phyloP scores from a whole-genome alignment of 257 asterid genomes.

The Solanum raphanifolium region DNA sequence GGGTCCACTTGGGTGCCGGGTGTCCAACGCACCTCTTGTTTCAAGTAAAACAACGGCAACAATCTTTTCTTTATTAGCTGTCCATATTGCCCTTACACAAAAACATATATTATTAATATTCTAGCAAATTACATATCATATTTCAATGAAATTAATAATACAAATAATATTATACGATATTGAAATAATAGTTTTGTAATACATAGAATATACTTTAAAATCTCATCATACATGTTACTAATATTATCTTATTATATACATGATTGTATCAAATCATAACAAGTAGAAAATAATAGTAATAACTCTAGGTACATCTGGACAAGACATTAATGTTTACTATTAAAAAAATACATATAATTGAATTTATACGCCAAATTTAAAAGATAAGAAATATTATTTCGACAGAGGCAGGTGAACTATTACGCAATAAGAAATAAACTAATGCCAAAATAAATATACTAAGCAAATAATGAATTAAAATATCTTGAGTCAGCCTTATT shows the following conservation, averaged over 20 bases:
- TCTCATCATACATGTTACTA: not conserved
- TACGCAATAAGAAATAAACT: too few species aligned
- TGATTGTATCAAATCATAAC: not conserved
- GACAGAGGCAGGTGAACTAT: too few species aligned
- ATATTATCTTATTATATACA: not conserved
- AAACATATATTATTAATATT: too few species aligned
- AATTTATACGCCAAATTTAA: too few species aligned
- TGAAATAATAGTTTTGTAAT: not conserved
- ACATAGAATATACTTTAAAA: not conserved
- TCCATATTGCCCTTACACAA: not conserved
- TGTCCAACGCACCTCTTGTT: not conserved
- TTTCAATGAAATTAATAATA: not conserved
- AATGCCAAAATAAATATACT: too few species aligned
- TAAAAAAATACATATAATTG: too few species aligned
- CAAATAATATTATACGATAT: not conserved
- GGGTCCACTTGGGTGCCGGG: not conserved
- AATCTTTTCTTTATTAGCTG: not conserved
- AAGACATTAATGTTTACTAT: not conserved
- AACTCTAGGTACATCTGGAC: not conserved
- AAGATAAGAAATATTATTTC: too few species aligned
- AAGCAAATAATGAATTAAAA: too few species aligned
- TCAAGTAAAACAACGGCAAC: not conserved
- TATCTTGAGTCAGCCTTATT: too few species aligned
- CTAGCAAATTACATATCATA: not conserved
- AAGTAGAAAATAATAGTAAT: too few species aligned